phyloP scores from a whole-genome alignment of 306 rosid species.

The Prunus davidiana region DNA sequence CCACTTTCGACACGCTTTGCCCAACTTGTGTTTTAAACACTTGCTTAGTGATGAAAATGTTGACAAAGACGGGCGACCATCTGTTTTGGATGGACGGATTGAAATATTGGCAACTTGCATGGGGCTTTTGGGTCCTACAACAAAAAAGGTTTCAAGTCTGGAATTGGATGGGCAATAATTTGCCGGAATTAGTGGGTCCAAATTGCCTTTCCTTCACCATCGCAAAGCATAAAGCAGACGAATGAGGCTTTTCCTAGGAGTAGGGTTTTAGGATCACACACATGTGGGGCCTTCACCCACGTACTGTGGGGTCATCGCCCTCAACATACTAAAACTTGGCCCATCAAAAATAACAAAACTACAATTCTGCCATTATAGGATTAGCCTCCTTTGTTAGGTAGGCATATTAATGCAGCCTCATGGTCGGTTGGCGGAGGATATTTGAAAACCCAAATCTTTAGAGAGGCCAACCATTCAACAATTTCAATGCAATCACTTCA shows the following conservation, averaged over 20 bases:
- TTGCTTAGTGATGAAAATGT: neutral
- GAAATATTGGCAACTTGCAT: neutral
- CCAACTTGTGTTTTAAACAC: slow-evolving; percentile 14
- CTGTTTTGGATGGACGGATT: neutral
- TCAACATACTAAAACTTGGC: neutral
- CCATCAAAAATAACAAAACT: neutral
- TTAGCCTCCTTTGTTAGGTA: too few species aligned
- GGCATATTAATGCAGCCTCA: too few species aligned
- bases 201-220: neutral
- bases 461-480: too few species aligned
- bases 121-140: slow-evolving; percentile 6
- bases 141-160: neutral
- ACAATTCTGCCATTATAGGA: neutral
- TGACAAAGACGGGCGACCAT: neutral
- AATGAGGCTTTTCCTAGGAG: neutral
- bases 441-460: too few species aligned
- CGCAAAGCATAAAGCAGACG: neutral
- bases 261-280: neutral
- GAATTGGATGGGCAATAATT: neutral
- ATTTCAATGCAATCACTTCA: neutral
- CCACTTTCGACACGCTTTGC: neutral
- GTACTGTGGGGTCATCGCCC: slow-evolving; percentile 27
- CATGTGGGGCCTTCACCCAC: slow-evolving; percentile 32
- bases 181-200: neutral
- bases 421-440: too few species aligned